These are phyloP conservation scores for Brassica nigra DNA, from an alignment of 345 rosid species.

Conservation along the genomic window DNA sequence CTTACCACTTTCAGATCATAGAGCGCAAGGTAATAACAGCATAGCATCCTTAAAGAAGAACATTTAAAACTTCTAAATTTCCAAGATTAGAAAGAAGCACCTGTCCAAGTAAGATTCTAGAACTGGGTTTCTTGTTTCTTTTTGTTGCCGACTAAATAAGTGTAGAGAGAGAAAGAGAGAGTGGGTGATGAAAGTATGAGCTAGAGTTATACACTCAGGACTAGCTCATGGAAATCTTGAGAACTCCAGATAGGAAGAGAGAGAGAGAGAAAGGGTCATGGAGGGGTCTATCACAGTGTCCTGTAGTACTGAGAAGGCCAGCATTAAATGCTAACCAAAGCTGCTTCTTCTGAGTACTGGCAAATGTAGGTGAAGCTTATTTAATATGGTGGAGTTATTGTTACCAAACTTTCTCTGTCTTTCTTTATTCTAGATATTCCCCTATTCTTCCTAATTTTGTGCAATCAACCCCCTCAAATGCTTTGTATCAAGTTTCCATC, in stretches of 20 bases:
- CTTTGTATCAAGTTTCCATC: slow-evolving; percentile 19
- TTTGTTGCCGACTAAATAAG: slow-evolving; percentile 27
- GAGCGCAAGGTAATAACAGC: slow-evolving; percentile 16
- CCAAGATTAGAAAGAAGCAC: background rate
- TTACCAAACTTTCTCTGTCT: slow-evolving; percentile 35
- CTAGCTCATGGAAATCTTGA: slow-evolving; percentile 41
- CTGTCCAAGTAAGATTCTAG: slow-evolving; percentile 7
- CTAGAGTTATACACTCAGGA: slow-evolving; percentile 38
- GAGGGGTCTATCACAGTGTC: slow-evolving; percentile 30
- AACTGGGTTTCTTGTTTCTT: background rate
- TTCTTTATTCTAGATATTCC: background rate
- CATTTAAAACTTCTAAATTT: slow-evolving; percentile 1
- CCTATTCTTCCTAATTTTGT: slow-evolving; percentile 26
- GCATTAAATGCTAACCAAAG: slow-evolving; percentile 45
- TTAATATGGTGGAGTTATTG: slow-evolving; percentile 35
- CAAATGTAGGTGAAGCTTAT: slow-evolving; percentile 41
- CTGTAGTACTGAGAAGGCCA: slow-evolving; percentile 34
- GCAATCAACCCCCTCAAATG: slow-evolving; percentile 39
- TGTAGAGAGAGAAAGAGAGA: slow-evolving; percentile 16
- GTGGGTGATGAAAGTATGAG: slow-evolving; percentile 48
- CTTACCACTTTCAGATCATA: slow-evolving; percentile 35
- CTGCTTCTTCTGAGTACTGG: slow-evolving; percentile 39
- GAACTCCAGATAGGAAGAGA: slow-evolving; percentile 30
- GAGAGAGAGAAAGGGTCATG: slow-evolving; percentile 32
- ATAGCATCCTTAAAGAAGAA: slow-evolving; percentile 20